A percentile compares a stretch with the other conserved stretches of the same genome.
Evolutionary conservation across 164 flowering plant genomes (phyloP).

Genomic region (Aristolochia fimbriata): DNA sequence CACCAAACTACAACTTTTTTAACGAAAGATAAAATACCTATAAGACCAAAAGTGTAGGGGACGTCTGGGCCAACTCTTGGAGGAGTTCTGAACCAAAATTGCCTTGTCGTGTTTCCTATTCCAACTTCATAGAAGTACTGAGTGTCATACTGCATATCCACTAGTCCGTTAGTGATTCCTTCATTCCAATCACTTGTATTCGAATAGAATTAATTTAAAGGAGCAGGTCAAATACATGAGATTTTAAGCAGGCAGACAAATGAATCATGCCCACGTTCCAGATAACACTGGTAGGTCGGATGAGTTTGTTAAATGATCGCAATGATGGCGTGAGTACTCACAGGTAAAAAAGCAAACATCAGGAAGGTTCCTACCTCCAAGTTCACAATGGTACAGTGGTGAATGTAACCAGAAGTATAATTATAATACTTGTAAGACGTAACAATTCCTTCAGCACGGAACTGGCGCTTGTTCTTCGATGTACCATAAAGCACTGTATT

Average conservation of each 20-base stretch:
- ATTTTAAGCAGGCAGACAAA: no score
- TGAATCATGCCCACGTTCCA: no score
- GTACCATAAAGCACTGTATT: slow-evolving; percentile 4
- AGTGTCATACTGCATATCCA: slow-evolving; percentile 32
- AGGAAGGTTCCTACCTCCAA: slow-evolving; percentile 32
- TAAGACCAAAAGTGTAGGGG: slow-evolving; percentile 49
- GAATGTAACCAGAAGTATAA: slow-evolving; percentile 74
- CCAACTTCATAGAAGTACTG: slow-evolving; percentile 42
- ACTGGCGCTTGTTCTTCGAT: slow-evolving; percentile 8
- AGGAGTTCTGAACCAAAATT: slow-evolving; percentile 51
- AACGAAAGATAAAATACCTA: slow-evolving; percentile 30
- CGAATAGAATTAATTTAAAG: no score
- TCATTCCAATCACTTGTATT: no score
- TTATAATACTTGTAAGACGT: slow-evolving; percentile 43
- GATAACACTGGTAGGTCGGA: no score
- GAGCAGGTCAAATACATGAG: no score
- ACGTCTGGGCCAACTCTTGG: slow-evolving; percentile 43
- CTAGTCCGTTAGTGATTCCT: no score
- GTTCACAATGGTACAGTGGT: slow-evolving; percentile 48
- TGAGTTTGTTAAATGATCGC: no score
- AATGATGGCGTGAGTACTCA: no score
- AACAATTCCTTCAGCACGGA: slow-evolving; percentile 23
- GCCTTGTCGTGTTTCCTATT: slow-evolving; percentile 18
- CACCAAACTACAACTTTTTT: no score
- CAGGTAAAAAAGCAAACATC: background rate